phyloP scores from a whole-genome alignment of 371 early-diverging fungal genomes.

The Batrachochytrium dendrobatidis region DNA sequence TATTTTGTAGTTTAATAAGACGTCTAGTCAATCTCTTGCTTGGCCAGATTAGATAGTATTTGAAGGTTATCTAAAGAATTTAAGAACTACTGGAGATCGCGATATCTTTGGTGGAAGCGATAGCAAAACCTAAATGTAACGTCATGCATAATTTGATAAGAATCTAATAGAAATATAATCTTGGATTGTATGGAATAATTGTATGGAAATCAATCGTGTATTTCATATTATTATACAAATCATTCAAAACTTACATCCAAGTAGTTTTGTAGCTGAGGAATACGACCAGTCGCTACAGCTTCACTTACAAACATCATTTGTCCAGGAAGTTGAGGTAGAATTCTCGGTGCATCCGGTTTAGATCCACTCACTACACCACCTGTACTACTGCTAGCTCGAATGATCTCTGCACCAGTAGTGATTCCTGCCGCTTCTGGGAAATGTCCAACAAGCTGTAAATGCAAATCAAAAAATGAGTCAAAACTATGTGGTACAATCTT shows the following conservation, averaged over 20 bases:
- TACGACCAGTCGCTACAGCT: slow-evolving; percentile 33
- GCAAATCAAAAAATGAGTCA: slow-evolving; percentile 46
- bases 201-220: not conserved
- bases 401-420: not conserved
- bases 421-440: slow-evolving; percentile 46
- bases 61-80: slow-evolving; percentile 38
- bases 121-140: slow-evolving; percentile 11
- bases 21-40: too few species aligned
- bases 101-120: slow-evolving; percentile 23
- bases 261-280: slow-evolving; percentile 32
- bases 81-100: slow-evolving; percentile 36
- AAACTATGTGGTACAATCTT: slow-evolving; percentile 29
- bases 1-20: too few species aligned
- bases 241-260: slow-evolving; percentile 21
- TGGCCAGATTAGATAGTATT: too few species aligned
- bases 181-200: not conserved
- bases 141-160: not conserved
- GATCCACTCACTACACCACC: slow-evolving; percentile 5
- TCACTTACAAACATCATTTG: slow-evolving; percentile 48
- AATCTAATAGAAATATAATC: not conserved
- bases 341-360: slow-evolving; percentile 10
- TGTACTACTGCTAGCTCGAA: not conserved
- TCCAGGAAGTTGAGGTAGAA: slow-evolving; percentile 43
- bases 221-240: not conserved
- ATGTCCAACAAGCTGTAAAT: slow-evolving; percentile 42